Conservation (phyloP, 1,284 basidiomycete genomes). For the Cutaneotrichosporon dermatis region DNA sequence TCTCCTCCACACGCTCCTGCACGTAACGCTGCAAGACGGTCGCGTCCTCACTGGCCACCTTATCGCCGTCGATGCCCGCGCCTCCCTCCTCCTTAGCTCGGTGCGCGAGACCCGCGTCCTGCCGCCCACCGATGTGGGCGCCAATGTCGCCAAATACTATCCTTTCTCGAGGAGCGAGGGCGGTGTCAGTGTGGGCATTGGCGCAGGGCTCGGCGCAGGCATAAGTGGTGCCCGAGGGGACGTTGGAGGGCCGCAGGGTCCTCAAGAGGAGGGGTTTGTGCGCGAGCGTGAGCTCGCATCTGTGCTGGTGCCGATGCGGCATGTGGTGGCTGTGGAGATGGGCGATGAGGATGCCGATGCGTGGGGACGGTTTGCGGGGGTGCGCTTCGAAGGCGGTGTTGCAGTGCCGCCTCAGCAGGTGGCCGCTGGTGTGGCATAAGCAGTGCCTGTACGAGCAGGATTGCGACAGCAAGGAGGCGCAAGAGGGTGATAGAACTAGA, state of each 20-base stretch:
- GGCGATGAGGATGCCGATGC: neutral
- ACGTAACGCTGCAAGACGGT: conserved; percentile 12
- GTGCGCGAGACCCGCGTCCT: conserved; percentile 12
- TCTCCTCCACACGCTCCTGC: conserved; percentile 15
- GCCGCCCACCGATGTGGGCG: neutral
- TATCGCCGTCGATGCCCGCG: conserved; percentile 7
- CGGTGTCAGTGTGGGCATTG: neutral
- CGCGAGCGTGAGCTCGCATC: conserved; percentile 11
- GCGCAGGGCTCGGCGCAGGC: neutral
- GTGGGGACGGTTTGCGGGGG: conserved; percentile 1
- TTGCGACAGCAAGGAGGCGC: too few relatives aligned
- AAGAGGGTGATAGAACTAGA: too few relatives aligned
- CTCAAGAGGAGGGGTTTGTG: neutral
- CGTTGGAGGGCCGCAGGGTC: too few relatives aligned
- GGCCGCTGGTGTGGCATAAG: neutral
- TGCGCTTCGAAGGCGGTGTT: neutral
- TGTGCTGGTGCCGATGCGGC: conserved; percentile 12
- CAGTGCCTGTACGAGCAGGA: too few relatives aligned
- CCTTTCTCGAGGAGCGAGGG: conserved; percentile 8
- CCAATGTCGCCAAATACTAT: conserved; percentile 14
- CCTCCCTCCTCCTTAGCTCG: conserved; percentile 10
- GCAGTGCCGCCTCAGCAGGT: conserved; percentile 3
- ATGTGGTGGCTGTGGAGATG: conserved; percentile 2
- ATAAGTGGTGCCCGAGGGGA: too few relatives aligned
- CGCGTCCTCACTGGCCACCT: conserved; percentile 12